Percentiles rank a stretch among this genome's conserved stretches.
Conservation (phyloP, 306 rosid genomes). For the Phaseolus lunatus region DNA sequence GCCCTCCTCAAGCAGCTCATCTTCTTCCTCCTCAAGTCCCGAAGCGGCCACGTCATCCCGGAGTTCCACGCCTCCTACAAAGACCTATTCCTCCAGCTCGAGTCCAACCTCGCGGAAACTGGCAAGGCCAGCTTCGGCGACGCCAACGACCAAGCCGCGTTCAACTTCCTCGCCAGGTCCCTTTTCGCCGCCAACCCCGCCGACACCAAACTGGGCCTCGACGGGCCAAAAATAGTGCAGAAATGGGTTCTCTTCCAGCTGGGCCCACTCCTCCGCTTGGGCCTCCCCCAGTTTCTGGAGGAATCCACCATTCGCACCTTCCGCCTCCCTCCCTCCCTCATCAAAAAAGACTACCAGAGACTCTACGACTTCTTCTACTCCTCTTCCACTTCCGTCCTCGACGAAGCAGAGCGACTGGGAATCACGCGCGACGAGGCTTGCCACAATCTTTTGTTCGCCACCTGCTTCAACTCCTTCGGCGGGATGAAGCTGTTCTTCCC, state of each 20-base stretch:
- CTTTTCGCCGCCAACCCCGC: conserved; percentile 63
- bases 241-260: conserved; percentile 87
- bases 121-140: conserved; percentile 71
- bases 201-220: conserved; percentile 59
- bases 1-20: conserved; percentile 63
- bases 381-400: conserved; percentile 61
- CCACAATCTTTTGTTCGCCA: conserved; percentile 81
- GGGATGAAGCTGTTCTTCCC: conserved; percentile 86
- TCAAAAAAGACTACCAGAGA: conserved; percentile 71
- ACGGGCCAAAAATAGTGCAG: conserved; percentile 74
- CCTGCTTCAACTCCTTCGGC: conserved; percentile 88
- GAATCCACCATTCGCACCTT: conserved; percentile 64
- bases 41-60: conserved; percentile 68
- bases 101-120: conserved; percentile 52
- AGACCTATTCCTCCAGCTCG: conserved; percentile 58
- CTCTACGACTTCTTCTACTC: conserved; percentile 81
- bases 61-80: conserved; percentile 67
- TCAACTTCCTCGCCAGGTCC: conserved; percentile 70
- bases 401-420: conserved; percentile 78
- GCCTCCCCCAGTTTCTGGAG: conserved; percentile 71
- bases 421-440: conserved; percentile 87
- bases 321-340: conserved; percentile 60
- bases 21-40: conserved; percentile 70
- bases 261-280: conserved; percentile 68
- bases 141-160: conserved; percentile 85